phyloP scores from a whole-genome alignment of 768 basidiomycete species.

The Panus rudis region DNA sequence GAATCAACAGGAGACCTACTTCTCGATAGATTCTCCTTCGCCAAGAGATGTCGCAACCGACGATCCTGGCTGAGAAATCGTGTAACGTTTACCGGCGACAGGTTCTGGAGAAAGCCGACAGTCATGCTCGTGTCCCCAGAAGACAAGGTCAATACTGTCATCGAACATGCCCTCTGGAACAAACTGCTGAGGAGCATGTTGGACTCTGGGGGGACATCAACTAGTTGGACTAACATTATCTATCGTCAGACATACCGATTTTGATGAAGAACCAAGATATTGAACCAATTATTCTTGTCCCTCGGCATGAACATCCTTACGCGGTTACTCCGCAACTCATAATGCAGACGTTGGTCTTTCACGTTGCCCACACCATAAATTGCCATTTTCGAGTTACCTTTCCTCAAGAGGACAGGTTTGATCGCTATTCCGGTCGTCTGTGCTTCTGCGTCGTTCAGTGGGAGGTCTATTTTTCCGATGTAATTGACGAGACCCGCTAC shows the following conservation, averaged over 20 bases:
- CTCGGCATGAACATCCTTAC: slow-evolving; percentile 96
- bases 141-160: slow-evolving; percentile 84
- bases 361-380: slow-evolving; percentile 96
- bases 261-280: slow-evolving; percentile 89
- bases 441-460: slow-evolving; percentile 61
- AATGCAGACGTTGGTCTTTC: slow-evolving; percentile 95
- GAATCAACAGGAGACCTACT: slow-evolving; percentile 41
- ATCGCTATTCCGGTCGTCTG: slow-evolving; percentile 73
- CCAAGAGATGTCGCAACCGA: slow-evolving; percentile 92
- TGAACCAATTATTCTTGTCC: slow-evolving; percentile 92
- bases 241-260: slow-evolving; percentile 62
- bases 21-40: slow-evolving; percentile 87
- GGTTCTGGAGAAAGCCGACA: slow-evolving; percentile 87
- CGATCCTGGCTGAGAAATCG: slow-evolving; percentile 91
- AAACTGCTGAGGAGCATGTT: slow-evolving; percentile 89
- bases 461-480: slow-evolving; percentile 94
- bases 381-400: slow-evolving; percentile 82
- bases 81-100: slow-evolving; percentile 88
- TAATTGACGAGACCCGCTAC: slow-evolving; percentile 94
- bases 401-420: slow-evolving; percentile 83
- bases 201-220: slow-evolving; percentile 49
- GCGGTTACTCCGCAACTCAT: slow-evolving; percentile 87
- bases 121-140: slow-evolving; percentile 99
- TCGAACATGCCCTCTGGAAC: slow-evolving; percentile 98
- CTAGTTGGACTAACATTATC: neutral